Percentiles rank a stretch among this genome's conserved stretches.
Conservation (phyloP, 352 stramenopile species). For the Albugo laibachii region DNA sequence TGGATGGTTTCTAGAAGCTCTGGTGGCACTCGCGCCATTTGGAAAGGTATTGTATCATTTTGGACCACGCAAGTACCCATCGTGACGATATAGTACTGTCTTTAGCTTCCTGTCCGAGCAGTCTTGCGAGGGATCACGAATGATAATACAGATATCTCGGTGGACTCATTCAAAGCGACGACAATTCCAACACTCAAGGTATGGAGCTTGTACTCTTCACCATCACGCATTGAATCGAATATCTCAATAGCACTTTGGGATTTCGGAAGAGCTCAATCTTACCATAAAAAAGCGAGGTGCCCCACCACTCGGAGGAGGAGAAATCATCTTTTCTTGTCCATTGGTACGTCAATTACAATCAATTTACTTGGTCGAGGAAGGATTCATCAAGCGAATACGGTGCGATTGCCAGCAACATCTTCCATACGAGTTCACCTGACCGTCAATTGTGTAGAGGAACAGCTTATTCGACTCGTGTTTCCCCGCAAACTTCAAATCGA, state of each 20-base stretch:
- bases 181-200: constrained; percentile 86
- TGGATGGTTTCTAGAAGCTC: constrained; percentile 96
- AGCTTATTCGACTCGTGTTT: constrained; percentile 94
- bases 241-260: constrained; percentile 74
- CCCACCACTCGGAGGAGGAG: constrained; percentile 51
- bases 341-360: constrained; percentile 86
- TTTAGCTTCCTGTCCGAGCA: constrained; percentile 83
- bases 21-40: constrained; percentile 94
- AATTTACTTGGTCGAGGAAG: constrained; percentile 91
- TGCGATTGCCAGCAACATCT: constrained; percentile 7
- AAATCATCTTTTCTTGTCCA: constrained; percentile 89
- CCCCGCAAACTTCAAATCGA: constrained; percentile 92
- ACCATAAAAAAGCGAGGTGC: constrained; percentile 86
- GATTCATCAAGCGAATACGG: constrained; percentile 97
- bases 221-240: background rate
- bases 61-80: background rate
- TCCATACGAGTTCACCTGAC: background rate
- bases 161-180: constrained; percentile 90
- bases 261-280: constrained; percentile 79
- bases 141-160: constrained; percentile 74
- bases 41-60: constrained; percentile 48
- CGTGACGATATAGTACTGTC: background rate
- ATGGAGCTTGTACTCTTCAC: background rate
- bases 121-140: constrained; percentile 94
- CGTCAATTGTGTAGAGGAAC: constrained; percentile 2